These are phyloP conservation scores for Cryptococcus sp. DNA, from an alignment of 1,284 basidiomycete genomes.

Conservation along the genomic window DNA sequence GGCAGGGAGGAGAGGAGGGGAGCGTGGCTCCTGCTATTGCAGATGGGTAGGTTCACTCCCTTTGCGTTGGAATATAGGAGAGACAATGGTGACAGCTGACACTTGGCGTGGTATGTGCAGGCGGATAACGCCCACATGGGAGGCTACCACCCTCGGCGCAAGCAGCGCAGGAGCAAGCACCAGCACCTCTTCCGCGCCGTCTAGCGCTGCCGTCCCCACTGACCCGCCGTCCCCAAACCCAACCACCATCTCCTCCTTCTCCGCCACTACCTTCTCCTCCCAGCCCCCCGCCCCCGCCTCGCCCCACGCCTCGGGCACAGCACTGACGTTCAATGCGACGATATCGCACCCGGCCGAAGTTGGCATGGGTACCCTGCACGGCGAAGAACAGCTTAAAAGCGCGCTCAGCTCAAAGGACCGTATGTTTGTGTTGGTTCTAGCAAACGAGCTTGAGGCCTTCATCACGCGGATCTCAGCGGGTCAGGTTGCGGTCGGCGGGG, in stretches of 20 bases:
- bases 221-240: conserved; percentile 15
- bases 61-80: no score
- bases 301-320: no score
- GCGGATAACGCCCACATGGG: no score
- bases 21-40: no score
- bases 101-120: no score
- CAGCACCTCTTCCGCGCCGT: background rate
- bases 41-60: no score
- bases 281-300: background rate
- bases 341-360: conserved; percentile 29
- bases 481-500: background rate
- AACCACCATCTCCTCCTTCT: conserved; percentile 14
- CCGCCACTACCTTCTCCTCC: conserved; percentile 2
- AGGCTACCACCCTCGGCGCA: no score
- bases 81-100: no score
- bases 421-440: conserved; percentile 40
- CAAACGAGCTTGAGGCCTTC: conserved; percentile 44
- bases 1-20: no score
- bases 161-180: no score
- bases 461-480: conserved; percentile 21
- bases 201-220: background rate
- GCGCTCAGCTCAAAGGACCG: conserved; percentile 39
- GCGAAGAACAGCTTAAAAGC: conserved; percentile 40
- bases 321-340: conserved; percentile 4
- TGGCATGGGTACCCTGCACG: conserved; percentile 32